phyloP scores from a whole-genome alignment of 2,329 filamentous ascomycete species.

The Juglanconis juglandina region DNA sequence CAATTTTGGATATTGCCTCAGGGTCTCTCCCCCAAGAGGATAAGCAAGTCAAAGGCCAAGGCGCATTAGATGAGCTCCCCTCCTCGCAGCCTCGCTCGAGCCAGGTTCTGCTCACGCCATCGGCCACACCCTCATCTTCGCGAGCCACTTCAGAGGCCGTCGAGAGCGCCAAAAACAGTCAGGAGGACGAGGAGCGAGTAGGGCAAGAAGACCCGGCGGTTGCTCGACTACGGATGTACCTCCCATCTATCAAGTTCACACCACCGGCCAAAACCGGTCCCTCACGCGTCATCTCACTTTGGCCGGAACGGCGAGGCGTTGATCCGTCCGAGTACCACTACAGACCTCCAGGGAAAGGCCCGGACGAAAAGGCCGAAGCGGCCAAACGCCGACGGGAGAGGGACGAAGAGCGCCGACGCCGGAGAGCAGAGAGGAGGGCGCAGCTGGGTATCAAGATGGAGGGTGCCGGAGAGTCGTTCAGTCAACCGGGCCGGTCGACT shows the following conservation, averaged over 20 bases:
- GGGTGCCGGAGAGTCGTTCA: constrained; percentile 14
- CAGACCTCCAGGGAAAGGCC: constrained; percentile 15
- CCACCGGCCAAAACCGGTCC: constrained; percentile 22
- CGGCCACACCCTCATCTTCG: constrained; percentile 14
- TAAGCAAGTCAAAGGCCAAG: not conserved
- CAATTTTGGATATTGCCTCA: constrained; percentile 3
- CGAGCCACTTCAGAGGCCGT: constrained; percentile 15
- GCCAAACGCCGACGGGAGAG: constrained; percentile 8
- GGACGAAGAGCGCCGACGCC: constrained; percentile 25
- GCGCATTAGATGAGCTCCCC: not conserved
- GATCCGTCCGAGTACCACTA: constrained; percentile 32
- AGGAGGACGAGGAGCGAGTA: constrained; percentile 7
- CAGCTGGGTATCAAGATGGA: constrained; percentile 20
- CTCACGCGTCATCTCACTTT: constrained; percentile 31
- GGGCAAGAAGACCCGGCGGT: constrained; percentile 28
- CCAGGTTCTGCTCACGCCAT: constrained; percentile 9
- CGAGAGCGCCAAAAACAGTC: constrained; percentile 4
- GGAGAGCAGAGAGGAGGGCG: constrained; percentile 25
- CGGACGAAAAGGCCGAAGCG: constrained; percentile 2
- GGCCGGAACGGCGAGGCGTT: constrained; percentile 30
- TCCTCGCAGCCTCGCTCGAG: constrained; percentile 8
- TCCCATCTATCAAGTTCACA: constrained; percentile 27
- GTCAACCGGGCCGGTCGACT: constrained; percentile 4
- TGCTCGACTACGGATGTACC: constrained; percentile 32
- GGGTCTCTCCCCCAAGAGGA: not conserved